Evolutionary conservation across 1,284 basidiomycete genomes (phyloP).

Genomic region (Nidula niveotomentosa): DNA sequence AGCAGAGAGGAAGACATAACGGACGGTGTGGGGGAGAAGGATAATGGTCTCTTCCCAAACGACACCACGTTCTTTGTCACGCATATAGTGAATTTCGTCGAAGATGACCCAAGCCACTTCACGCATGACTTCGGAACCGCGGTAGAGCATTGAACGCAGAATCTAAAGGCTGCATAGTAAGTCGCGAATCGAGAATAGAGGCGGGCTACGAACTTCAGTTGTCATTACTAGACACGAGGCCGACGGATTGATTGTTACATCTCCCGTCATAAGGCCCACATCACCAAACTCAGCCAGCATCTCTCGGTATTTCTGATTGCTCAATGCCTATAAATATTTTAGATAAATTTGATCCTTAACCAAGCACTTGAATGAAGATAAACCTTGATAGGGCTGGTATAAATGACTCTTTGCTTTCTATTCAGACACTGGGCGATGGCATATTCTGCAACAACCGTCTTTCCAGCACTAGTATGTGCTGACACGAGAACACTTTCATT

Average conservation of each 20-base stretch:
- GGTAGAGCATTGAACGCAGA: conserved; percentile 97
- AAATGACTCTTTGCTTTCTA: conserved; percentile 95
- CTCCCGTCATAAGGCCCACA: conserved; percentile 99
- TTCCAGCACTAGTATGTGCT: conserved; percentile 98
- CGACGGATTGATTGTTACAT: conserved; percentile 99
- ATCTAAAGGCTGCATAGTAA: conserved; percentile 54
- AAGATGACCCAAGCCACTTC: conserved; percentile 99
- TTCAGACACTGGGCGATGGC: conserved; percentile 96
- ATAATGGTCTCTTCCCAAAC: conserved; percentile 96
- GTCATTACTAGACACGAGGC: conserved; percentile 99
- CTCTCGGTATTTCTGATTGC: conserved; percentile 99
- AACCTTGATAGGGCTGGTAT: conserved; percentile 99
- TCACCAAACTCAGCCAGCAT: conserved; percentile 97
- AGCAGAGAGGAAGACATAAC: conserved; percentile 99
- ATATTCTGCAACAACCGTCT: conserved; percentile 99
- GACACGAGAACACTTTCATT: conserved; percentile 98
- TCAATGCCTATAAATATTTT: conserved; percentile 70
- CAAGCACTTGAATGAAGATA: conserved; percentile 27
- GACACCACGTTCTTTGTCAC: conserved; percentile 92
- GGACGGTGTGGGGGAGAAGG: conserved; percentile 92
- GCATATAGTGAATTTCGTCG: conserved; percentile 99
- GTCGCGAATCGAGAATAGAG: not conserved
- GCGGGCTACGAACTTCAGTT: conserved; percentile 75
- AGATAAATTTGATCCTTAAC: conserved; percentile 17
- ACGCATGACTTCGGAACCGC: conserved; percentile 98